Conservation (phyloP, 768 basidiomycete genomes). For the Tremella mesenterica region DNA sequence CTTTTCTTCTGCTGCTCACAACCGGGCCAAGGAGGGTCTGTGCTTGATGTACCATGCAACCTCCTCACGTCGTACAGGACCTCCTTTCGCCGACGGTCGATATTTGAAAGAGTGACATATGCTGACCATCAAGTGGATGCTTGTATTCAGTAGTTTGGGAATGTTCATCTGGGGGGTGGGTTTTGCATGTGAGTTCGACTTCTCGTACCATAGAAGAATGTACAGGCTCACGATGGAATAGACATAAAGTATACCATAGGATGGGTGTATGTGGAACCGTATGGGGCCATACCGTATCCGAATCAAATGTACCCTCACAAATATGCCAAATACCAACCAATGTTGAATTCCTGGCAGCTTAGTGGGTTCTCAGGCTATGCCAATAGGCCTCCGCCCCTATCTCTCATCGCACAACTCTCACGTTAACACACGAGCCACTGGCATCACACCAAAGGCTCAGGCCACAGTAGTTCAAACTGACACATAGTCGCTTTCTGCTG, state of each 20-base stretch:
- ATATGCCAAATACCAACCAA: conserved; percentile 9
- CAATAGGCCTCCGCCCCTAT: not conserved
- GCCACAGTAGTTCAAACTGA: not conserved
- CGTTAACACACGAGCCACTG: not conserved
- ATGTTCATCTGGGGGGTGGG: conserved; percentile 21
- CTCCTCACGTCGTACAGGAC: not conserved
- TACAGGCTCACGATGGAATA: not conserved
- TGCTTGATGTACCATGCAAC: not conserved
- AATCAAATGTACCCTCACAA: conserved; percentile 12
- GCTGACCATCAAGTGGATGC: conserved; percentile 20
- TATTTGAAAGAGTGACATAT: not conserved
- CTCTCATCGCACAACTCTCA: not conserved
- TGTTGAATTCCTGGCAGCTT: conserved; percentile 18
- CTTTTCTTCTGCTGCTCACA: not conserved
- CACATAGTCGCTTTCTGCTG: conserved; percentile 15
- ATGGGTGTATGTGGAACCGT: conserved; percentile 12
- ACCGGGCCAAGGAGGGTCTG: not conserved
- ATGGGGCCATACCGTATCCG: conserved; percentile 20
- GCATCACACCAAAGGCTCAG: not conserved
- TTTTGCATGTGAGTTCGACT: conserved; percentile 13
- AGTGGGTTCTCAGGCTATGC: not conserved
- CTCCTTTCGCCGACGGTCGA: not conserved
- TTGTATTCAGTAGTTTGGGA: conserved; percentile 8
- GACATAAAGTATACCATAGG: conserved; percentile 25
- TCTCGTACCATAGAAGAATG: not conserved